These are phyloP conservation scores for Nematodospora anomalae DNA, from an alignment of 1,139 yeast genomes.

Conservation along the genomic window DNA sequence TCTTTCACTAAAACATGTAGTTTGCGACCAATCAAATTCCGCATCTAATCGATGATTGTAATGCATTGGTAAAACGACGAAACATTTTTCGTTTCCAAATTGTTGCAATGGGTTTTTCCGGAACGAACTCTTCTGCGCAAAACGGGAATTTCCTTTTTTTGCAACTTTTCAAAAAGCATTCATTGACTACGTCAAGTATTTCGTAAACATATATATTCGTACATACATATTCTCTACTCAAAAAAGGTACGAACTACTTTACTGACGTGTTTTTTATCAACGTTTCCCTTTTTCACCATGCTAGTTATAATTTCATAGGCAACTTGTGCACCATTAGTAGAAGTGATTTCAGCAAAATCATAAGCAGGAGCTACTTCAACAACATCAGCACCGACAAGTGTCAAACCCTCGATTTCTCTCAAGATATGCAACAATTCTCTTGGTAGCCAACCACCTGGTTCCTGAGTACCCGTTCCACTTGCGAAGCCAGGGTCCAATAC, in stretches of 20 bases:
- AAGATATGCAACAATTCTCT: constrained; percentile 67
- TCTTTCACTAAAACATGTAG: too few relatives aligned
- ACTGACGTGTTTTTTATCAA: constrained; percentile 14
- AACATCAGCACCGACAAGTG: constrained; percentile 73
- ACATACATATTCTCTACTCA: too few relatives aligned
- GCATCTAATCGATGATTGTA: too few relatives aligned
- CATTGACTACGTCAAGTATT: too few relatives aligned
- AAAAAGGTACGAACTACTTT: constrained; percentile 7
- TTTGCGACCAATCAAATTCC: too few relatives aligned
- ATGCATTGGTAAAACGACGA: too few relatives aligned
- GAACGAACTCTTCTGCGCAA: too few relatives aligned
- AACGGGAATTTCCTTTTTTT: too few relatives aligned
- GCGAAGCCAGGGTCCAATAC: constrained; percentile 81
- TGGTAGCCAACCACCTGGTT: constrained; percentile 81
- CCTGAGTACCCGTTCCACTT: constrained; percentile 83
- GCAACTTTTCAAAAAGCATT: too few relatives aligned
- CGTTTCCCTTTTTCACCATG: constrained; percentile 63
- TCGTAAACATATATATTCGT: too few relatives aligned
- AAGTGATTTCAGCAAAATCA: constrained; percentile 71
- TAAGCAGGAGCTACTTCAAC: constrained; percentile 78
- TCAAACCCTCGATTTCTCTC: constrained; percentile 56
- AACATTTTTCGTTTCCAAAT: too few relatives aligned
- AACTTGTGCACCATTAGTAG: constrained; percentile 76
- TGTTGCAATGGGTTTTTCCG: too few relatives aligned
- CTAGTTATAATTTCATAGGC: constrained; percentile 68